phyloP scores from a whole-genome alignment of 2,329 filamentous ascomycete genomes.

The Madurella mycetomatis region DNA sequence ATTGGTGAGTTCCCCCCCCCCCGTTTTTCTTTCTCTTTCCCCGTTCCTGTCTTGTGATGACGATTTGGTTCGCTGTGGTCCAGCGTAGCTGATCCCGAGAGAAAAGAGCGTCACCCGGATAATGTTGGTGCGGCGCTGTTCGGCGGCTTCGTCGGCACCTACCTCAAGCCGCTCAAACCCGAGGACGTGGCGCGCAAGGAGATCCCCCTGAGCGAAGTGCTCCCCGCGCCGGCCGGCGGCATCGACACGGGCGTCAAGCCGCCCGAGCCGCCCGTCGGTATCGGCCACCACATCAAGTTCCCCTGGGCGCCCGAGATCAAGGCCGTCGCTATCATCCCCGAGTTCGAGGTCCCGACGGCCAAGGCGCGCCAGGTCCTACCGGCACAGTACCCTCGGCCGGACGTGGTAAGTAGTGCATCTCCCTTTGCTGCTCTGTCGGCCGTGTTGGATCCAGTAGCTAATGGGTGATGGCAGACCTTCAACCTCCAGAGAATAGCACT shows the following conservation, averaged over 20 bases:
- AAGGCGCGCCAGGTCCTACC: conserved; percentile 84
- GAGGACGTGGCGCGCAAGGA: conserved; percentile 87
- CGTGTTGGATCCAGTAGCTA: background rate
- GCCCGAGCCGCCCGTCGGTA: conserved; percentile 83
- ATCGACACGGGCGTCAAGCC: conserved; percentile 83
- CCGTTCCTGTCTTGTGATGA: background rate
- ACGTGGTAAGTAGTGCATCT: conserved; percentile 60
- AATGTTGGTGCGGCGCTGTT: conserved; percentile 94
- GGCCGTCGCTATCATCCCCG: conserved; percentile 90
- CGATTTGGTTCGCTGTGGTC: background rate
- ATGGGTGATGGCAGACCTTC: conserved; percentile 55
- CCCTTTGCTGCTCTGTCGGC: background rate
- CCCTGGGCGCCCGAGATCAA: conserved; percentile 93
- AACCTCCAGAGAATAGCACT: conserved; percentile 93
- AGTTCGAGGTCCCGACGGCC: conserved; percentile 94
- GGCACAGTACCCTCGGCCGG: conserved; percentile 69
- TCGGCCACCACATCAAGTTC: conserved; percentile 95
- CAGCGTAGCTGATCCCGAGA: conserved; percentile 17
- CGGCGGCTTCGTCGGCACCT: conserved; percentile 94
- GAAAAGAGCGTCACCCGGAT: conserved; percentile 77
- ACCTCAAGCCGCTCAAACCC: conserved; percentile 84
- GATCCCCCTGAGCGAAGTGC: conserved; percentile 89
- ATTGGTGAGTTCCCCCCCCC: conserved; percentile 62
- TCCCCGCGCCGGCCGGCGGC: conserved; percentile 85
- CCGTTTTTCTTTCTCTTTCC: too few relatives aligned